Percentiles rank a stretch among this genome's conserved stretches.
phyloP scores from a whole-genome alignment of 352 stramenopile species.

The Phytophthora sp. region DNA sequence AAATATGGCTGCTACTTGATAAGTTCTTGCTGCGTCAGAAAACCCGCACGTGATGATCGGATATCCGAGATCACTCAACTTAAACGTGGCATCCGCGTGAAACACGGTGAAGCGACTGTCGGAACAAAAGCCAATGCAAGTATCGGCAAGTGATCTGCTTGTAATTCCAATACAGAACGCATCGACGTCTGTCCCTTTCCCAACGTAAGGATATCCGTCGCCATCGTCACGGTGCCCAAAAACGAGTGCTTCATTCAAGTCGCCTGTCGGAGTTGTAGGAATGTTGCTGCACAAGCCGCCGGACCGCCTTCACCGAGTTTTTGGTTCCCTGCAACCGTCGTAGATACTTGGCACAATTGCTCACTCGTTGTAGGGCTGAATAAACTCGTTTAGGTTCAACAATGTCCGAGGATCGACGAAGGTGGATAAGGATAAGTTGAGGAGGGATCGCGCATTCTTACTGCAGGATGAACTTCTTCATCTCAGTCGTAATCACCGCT shows the following conservation, averaged over 20 bases:
- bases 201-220: background rate
- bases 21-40: background rate
- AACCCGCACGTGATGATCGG: background rate
- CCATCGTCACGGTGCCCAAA: background rate
- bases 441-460: conserved; percentile 9
- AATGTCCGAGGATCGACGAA: background rate
- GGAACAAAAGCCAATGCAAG: background rate
- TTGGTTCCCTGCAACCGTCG: background rate
- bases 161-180: background rate
- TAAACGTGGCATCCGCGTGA: background rate
- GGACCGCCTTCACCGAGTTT: background rate
- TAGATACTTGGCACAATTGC: conserved; percentile 9
- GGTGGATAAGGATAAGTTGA: background rate
- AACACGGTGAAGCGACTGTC: background rate
- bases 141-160: background rate
- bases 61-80: background rate
- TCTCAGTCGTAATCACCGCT: background rate
- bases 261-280: background rate
- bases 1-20: background rate
- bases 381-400: background rate
- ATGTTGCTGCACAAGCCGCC: background rate
- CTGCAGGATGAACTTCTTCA: conserved; percentile 13
- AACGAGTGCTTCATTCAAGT: background rate
- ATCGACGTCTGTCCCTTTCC: conserved; percentile 1
- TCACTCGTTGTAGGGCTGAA: background rate